Evolutionary conservation across 768 basidiomycete species (phyloP).

Genomic region (Boletus speciosus): DNA sequence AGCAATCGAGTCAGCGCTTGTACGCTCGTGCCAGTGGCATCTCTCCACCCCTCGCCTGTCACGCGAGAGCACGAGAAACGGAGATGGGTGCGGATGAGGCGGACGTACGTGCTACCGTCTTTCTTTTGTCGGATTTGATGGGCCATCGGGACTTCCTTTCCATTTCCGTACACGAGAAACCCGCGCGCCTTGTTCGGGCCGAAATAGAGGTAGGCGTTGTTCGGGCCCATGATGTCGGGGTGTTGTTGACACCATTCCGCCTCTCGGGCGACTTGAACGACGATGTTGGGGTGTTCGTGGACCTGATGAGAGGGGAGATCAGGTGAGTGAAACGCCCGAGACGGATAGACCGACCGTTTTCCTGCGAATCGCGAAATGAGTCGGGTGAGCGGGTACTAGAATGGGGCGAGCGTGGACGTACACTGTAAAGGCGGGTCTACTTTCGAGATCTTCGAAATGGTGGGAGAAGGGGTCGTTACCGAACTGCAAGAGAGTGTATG

Average conservation of each 20-base stretch:
- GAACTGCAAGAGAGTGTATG: constrained; percentile 58
- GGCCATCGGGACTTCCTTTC: constrained; percentile 53
- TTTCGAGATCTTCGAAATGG: constrained; percentile 60
- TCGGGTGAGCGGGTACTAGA: constrained; percentile 1
- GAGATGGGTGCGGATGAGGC: neutral
- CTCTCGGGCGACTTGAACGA: constrained; percentile 65
- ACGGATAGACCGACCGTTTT: constrained; percentile 16
- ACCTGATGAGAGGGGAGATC: constrained; percentile 36
- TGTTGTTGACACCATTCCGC: constrained; percentile 64
- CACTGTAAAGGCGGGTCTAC: constrained; percentile 65
- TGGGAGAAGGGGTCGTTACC: constrained; percentile 61
- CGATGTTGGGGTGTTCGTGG: constrained; percentile 53
- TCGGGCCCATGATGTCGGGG: constrained; percentile 76
- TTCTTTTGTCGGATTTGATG: constrained; percentile 55
- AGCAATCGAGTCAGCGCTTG: neutral
- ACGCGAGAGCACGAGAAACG: too few species aligned
- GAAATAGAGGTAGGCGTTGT: constrained; percentile 70
- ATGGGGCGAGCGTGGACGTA: constrained; percentile 32
- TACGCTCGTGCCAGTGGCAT: too few species aligned
- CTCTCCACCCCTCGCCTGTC: neutral
- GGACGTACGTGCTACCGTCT: constrained; percentile 58
- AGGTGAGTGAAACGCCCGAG: neutral
- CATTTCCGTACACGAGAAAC: constrained; percentile 67
- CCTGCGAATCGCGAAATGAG: constrained; percentile 6
- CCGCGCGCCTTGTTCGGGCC: constrained; percentile 62